phyloP scores from a whole-genome alignment of 192 early-diverging fungal species.

The Coemansia guatemalensis region DNA sequence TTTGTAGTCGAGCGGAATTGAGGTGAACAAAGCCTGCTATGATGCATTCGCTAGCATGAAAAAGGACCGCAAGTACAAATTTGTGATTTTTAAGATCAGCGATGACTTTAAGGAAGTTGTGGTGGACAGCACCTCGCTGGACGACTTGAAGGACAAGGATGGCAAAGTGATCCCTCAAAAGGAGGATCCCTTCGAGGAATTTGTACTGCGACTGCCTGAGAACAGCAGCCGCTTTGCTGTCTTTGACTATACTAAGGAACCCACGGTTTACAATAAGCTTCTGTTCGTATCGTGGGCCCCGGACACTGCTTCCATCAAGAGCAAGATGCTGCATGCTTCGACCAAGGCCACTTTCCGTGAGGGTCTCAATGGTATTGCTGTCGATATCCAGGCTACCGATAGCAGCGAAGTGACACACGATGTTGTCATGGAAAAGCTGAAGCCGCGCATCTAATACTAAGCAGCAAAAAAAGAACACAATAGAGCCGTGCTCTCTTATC shows the following conservation, averaged over 20 bases:
- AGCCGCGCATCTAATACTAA: constrained; percentile 28
- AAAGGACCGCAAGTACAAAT: constrained; percentile 55
- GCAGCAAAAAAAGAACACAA: neutral
- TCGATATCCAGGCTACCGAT: constrained; percentile 88
- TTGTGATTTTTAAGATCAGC: constrained; percentile 80
- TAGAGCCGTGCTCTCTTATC: neutral
- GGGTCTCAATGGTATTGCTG: constrained; percentile 68
- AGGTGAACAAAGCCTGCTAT: constrained; percentile 62
- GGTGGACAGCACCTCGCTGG: constrained; percentile 53
- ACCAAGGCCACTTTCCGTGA: constrained; percentile 77
- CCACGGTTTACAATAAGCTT: constrained; percentile 75
- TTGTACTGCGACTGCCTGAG: constrained; percentile 63
- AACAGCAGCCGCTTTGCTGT: constrained; percentile 81
- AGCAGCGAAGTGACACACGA: constrained; percentile 69
- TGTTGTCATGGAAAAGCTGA: constrained; percentile 64
- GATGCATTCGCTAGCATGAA: constrained; percentile 71
- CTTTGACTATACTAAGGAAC: constrained; percentile 70
- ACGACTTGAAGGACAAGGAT: constrained; percentile 60
- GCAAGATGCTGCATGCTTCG: constrained; percentile 91
- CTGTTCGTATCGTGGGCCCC: constrained; percentile 90
- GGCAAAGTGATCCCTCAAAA: constrained; percentile 54
- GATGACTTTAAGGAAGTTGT: constrained; percentile 67
- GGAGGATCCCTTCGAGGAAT: constrained; percentile 63
- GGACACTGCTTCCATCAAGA: constrained; percentile 68
- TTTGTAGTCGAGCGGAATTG: constrained; percentile 74